These are phyloP conservation scores for Mucor circinelloides DNA, from an alignment of 371 early-diverging fungal genomes.

Conservation along the genomic window DNA sequence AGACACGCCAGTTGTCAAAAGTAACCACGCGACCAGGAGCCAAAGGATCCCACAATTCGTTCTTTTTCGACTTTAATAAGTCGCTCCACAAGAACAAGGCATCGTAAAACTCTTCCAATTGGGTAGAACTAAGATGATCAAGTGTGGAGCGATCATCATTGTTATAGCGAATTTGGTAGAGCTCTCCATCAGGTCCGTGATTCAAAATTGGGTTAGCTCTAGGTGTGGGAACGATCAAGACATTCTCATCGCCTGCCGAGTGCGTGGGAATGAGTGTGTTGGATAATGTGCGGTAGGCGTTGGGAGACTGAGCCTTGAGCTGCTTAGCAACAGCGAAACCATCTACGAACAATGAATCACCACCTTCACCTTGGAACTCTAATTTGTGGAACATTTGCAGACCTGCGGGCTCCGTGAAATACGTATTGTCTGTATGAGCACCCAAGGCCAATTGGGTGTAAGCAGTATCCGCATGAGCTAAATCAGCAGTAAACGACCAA, in stretches of 20 bases:
- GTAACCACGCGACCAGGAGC: slow-evolving; percentile 76
- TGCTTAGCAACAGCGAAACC: slow-evolving; percentile 76
- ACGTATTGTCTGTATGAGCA: slow-evolving; percentile 91
- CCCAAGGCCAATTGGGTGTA: slow-evolving; percentile 80
- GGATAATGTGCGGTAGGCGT: slow-evolving; percentile 70
- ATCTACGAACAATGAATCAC: slow-evolving; percentile 83
- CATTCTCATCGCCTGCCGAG: slow-evolving; percentile 80
- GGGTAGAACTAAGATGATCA: slow-evolving; percentile 48
- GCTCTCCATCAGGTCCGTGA: slow-evolving; percentile 56
- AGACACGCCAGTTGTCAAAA: slow-evolving; percentile 87
- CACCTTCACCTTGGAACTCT: slow-evolving; percentile 75
- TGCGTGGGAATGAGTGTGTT: slow-evolving; percentile 67
- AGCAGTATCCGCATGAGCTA: slow-evolving; percentile 88
- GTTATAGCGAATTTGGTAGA: slow-evolving; percentile 84
- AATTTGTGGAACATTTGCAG: slow-evolving; percentile 89
- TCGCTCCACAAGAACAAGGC: slow-evolving; percentile 75
- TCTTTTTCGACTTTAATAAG: slow-evolving; percentile 57
- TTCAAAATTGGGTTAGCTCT: slow-evolving; percentile 70
- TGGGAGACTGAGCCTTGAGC: slow-evolving; percentile 59
- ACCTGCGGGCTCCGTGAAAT: slow-evolving; percentile 89
- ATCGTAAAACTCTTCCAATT: slow-evolving; percentile 70
- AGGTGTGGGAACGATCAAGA: slow-evolving; percentile 71
- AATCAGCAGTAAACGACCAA: slow-evolving; percentile 85
- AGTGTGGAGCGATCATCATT: slow-evolving; percentile 84
- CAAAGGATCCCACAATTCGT: slow-evolving; percentile 73